These are phyloP conservation scores for Brassica cretica DNA, from an alignment of 345 rosid species.

Conservation along the genomic window DNA sequence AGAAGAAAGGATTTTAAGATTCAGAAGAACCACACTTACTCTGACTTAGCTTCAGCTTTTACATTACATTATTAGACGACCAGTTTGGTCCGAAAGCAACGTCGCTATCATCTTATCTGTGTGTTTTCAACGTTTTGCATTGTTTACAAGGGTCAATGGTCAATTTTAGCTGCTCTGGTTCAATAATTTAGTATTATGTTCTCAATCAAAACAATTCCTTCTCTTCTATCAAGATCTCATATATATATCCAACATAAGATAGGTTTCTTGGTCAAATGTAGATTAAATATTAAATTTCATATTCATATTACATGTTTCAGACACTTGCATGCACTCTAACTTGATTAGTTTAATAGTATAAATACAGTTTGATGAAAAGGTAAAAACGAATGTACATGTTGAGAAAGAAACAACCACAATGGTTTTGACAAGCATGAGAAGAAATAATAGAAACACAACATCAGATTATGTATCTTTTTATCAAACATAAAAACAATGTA, in stretches of 20 bases:
- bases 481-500: background rate
- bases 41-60: background rate
- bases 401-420: background rate
- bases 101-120: background rate
- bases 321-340: background rate
- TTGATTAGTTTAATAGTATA: background rate
- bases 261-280: background rate
- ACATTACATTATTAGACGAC: background rate
- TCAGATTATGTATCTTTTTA: background rate
- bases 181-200: conserved; percentile 5
- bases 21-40: background rate
- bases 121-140: conserved; percentile 14
- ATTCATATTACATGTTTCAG: background rate
- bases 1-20: background rate
- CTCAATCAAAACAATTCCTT: conserved; percentile 25
- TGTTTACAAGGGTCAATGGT: conserved; percentile 23
- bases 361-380: too few species aligned
- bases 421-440: background rate
- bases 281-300: background rate
- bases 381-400: background rate
- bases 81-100: conserved; percentile 19
- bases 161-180: conserved; percentile 13
- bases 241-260: background rate
- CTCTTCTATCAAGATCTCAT: background rate
- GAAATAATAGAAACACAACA: background rate